These are phyloP conservation scores for Neoarthrinium moseri DNA, from an alignment of 2,329 filamentous ascomycete genomes.

Conservation along the genomic window DNA sequence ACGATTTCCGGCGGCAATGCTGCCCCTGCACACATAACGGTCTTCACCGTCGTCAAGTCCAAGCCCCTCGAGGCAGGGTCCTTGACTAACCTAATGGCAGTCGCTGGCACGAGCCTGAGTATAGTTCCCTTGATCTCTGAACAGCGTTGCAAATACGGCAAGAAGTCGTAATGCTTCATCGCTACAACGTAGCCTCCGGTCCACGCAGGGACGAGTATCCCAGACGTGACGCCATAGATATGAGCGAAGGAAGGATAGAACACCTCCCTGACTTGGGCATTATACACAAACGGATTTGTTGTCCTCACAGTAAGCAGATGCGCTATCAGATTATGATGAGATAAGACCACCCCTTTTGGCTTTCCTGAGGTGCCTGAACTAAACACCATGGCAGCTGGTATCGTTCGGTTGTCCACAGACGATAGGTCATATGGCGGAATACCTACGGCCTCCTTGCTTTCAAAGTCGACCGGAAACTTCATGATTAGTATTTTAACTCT, in stretches of 20 bases:
- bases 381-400: constrained; percentile 21
- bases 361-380: constrained; percentile 22
- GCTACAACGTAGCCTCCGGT: constrained; percentile 18
- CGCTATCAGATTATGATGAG: constrained; percentile 21
- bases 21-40: constrained; percentile 19
- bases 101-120: constrained; percentile 20
- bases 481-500: background rate
- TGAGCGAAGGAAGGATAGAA: constrained; percentile 26
- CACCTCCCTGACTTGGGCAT: constrained; percentile 20
- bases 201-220: constrained; percentile 18
- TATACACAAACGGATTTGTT: constrained; percentile 22
- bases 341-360: constrained; percentile 21
- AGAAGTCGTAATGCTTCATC: constrained; percentile 20
- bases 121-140: constrained; percentile 18
- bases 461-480: background rate
- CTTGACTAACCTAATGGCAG: constrained; percentile 19
- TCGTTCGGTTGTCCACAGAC: constrained; percentile 12
- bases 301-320: constrained; percentile 17
- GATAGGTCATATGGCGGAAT: background rate
- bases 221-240: constrained; percentile 23
- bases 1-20: constrained; percentile 17
- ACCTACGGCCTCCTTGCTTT: background rate
- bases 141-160: constrained; percentile 17
- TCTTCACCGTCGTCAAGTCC: constrained; percentile 15
- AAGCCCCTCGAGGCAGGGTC: constrained; percentile 14